Evolutionary conservation across 2,329 filamentous ascomycete genomes (phyloP).

Genomic region (Colletotrichum destructivum): DNA sequence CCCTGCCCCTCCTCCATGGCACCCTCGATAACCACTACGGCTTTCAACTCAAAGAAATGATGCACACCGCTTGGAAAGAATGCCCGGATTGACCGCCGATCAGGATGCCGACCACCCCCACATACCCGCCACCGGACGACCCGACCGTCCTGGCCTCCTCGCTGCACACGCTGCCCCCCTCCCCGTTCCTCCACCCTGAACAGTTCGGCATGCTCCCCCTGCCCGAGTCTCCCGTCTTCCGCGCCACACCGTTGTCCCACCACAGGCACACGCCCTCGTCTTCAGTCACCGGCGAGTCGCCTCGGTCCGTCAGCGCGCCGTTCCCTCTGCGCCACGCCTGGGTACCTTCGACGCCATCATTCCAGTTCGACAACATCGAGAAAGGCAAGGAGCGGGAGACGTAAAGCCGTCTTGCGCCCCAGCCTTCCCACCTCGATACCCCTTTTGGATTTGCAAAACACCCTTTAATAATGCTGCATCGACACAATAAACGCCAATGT

Average conservation of each 20-base stretch:
- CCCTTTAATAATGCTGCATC: slow-evolving; percentile 48
- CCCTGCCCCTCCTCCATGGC: slow-evolving; percentile 50
- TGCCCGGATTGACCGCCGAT: slow-evolving; percentile 68
- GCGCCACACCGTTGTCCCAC: slow-evolving; percentile 50
- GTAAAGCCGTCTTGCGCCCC: slow-evolving; percentile 52
- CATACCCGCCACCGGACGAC: slow-evolving; percentile 62
- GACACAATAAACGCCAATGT: slow-evolving; percentile 54
- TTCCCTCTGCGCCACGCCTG: slow-evolving; percentile 38
- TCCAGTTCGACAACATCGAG: slow-evolving; percentile 39
- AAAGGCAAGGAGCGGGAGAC: slow-evolving; percentile 46
- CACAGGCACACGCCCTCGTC: slow-evolving; percentile 54
- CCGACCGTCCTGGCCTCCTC: slow-evolving; percentile 55
- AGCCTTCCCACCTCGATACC: slow-evolving; percentile 48
- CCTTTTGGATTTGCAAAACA: slow-evolving; percentile 41
- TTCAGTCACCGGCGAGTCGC: slow-evolving; percentile 45
- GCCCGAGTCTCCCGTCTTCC: slow-evolving; percentile 61
- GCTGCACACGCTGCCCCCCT: slow-evolving; percentile 57
- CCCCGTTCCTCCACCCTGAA: slow-evolving; percentile 62
- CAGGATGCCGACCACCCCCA: slow-evolving; percentile 66
- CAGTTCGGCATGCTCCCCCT: slow-evolving; percentile 61
- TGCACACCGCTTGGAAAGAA: slow-evolving; percentile 54
- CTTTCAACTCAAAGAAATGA: slow-evolving; percentile 47
- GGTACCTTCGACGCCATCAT: slow-evolving; percentile 20
- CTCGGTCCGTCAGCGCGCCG: slow-evolving; percentile 47
- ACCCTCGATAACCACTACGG: slow-evolving; percentile 55